Evolutionary conservation across 805 yeast genomes (phyloP).

Genomic region (Wickerhamomyces strasburgensis): DNA sequence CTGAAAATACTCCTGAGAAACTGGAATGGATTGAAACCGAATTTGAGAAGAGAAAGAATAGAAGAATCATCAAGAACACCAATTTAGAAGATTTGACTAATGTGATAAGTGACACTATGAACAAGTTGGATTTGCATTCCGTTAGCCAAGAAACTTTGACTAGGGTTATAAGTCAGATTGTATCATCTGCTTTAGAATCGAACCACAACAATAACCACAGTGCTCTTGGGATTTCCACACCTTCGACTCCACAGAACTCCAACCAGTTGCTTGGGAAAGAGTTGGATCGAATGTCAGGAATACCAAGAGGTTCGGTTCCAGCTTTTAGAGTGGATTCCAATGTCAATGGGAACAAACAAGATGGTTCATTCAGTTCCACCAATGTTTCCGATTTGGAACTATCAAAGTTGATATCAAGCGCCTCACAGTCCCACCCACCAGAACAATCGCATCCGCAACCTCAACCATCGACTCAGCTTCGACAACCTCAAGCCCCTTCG

Average conservation of each 20-base stretch:
- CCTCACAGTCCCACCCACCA: neutral
- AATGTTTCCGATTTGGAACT: constrained; percentile 9
- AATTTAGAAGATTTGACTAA: constrained; percentile 26
- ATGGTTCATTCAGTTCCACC: neutral
- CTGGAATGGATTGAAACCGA: constrained; percentile 72
- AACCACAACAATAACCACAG: constrained; percentile 1
- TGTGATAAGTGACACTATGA: constrained; percentile 25
- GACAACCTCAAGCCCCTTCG: too few species aligned
- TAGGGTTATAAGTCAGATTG: constrained; percentile 23
- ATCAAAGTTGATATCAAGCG: constrained; percentile 5
- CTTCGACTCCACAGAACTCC: too few species aligned
- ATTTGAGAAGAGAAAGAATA: constrained; percentile 58
- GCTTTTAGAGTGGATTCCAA: constrained; percentile 25
- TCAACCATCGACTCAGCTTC: too few species aligned
- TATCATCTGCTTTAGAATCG: constrained; percentile 13
- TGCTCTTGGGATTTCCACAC: too few species aligned
- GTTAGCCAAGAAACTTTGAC: constrained; percentile 32
- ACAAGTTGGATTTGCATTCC: constrained; percentile 43
- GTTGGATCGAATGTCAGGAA: constrained; percentile 15
- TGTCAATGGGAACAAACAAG: neutral
- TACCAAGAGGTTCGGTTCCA: constrained; percentile 28
- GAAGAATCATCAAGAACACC: constrained; percentile 44
- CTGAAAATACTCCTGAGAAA: constrained; percentile 46
- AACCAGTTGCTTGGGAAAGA: neutral
- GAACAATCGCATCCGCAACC: constrained; percentile 1